These are phyloP conservation scores for Mariannaea sp. DNA, from an alignment of 2,329 filamentous ascomycete species.

Conservation along the genomic window DNA sequence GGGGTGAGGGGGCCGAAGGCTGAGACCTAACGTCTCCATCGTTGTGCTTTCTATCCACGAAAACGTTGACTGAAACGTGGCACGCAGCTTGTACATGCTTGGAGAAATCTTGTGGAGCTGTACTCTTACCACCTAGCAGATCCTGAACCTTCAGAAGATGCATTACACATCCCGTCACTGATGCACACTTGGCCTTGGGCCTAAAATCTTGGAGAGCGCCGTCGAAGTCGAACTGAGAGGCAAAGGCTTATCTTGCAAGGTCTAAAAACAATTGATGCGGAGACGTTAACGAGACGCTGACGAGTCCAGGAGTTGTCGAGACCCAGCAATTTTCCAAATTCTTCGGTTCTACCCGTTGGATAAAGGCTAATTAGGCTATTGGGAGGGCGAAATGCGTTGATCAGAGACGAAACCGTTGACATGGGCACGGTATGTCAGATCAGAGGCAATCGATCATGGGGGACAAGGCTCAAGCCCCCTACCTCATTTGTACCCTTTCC, in stretches of 20 bases:
- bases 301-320: slow-evolving; percentile 16
- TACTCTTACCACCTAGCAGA: slow-evolving; percentile 13
- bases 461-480: neutral
- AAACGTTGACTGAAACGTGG: slow-evolving; percentile 9
- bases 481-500: neutral
- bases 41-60: neutral
- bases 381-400: slow-evolving; percentile 8
- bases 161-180: slow-evolving; percentile 7
- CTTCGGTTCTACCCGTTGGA: neutral
- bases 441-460: neutral
- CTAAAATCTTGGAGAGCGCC: neutral
- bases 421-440: neutral
- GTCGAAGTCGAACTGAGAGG: too few relatives aligned
- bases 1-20: neutral
- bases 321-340: too few relatives aligned
- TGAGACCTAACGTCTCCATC: slow-evolving; percentile 2
- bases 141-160: slow-evolving; percentile 13
- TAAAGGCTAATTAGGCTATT: slow-evolving; percentile 6
- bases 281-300: too few relatives aligned
- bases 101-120: slow-evolving; percentile 5
- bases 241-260: slow-evolving; percentile 24
- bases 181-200: slow-evolving; percentile 1
- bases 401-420: neutral
- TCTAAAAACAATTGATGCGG: slow-evolving; percentile 24
- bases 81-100: slow-evolving; percentile 3